These are phyloP conservation scores for Nannochloropsis gaditana DNA, from an alignment of 108 stramenopile species.

Conservation along the genomic window DNA sequence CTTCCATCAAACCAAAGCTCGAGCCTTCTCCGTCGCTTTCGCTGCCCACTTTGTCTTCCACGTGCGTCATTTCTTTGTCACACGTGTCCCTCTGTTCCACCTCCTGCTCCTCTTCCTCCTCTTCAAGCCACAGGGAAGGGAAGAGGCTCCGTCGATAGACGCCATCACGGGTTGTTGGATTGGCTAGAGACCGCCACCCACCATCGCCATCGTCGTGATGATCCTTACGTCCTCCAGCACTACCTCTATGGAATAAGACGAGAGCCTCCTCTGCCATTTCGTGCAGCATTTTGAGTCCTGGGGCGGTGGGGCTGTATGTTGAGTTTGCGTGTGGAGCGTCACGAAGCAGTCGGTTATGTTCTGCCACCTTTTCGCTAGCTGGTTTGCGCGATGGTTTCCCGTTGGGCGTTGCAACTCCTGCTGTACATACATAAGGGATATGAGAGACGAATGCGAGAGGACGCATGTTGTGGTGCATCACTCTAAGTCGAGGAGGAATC, in stretches of 20 bases:
- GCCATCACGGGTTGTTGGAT: not conserved
- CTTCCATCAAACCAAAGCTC: not conserved
- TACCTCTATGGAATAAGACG: not conserved
- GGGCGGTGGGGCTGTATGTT: too few species aligned
- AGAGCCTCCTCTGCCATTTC: not conserved
- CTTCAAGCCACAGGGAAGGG: conserved; percentile 16
- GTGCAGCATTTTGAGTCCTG: not conserved
- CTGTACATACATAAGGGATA: too few species aligned
- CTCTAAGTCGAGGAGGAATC: too few species aligned
- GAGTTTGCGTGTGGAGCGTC: too few species aligned
- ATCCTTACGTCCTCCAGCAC: not conserved
- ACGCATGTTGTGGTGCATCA: too few species aligned
- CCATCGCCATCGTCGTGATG: not conserved
- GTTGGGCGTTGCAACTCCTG: too few species aligned
- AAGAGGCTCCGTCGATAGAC: not conserved
- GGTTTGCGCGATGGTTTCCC: too few species aligned
- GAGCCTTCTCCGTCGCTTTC: not conserved
- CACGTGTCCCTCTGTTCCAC: not conserved
- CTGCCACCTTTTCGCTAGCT: too few species aligned
- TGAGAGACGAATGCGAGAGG: too few species aligned
- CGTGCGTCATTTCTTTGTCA: not conserved
- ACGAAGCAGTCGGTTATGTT: too few species aligned
- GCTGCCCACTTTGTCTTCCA: not conserved
- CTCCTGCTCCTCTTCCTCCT: not conserved
- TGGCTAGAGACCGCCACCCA: not conserved